Evolutionary conservation across 495 filamentous ascomycete species (phyloP).

Genomic region (Collariella sp.): DNA sequence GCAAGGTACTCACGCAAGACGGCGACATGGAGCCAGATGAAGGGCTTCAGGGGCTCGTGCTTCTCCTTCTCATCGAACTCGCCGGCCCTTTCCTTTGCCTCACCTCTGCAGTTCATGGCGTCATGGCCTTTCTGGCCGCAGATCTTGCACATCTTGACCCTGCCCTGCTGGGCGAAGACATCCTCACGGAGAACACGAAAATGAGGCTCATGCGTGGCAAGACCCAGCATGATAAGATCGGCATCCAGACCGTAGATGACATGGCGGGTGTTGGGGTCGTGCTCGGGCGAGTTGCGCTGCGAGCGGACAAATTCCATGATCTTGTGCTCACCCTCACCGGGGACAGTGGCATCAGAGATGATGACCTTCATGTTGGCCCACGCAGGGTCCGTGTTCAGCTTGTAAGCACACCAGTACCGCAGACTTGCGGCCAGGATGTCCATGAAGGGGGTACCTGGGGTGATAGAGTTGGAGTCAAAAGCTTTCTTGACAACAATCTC

Average conservation of each 20-base stretch:
- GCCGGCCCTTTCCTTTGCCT: constrained; percentile 73
- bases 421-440: constrained; percentile 85
- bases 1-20: constrained; percentile 89
- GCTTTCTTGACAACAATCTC: constrained; percentile 74
- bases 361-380: constrained; percentile 97
- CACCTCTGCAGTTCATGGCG: constrained; percentile 71
- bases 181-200: constrained; percentile 96
- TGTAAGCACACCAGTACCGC: constrained; percentile 93
- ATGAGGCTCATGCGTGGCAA: constrained; percentile 94
- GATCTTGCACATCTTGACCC: constrained; percentile 67
- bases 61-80: constrained; percentile 80
- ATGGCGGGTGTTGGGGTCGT: constrained; percentile 94
- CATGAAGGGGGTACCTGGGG: constrained; percentile 98
- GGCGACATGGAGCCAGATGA: constrained; percentile 96
- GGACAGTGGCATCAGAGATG: constrained; percentile 95
- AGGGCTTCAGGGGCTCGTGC: constrained; percentile 64
- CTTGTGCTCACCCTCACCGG: constrained; percentile 97
- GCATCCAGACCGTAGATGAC: constrained; percentile 95
- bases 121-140: constrained; percentile 90
- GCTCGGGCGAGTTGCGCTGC: constrained; percentile 78
- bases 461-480: constrained; percentile 97
- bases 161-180: constrained; percentile 85
- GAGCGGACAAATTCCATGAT: constrained; percentile 98
- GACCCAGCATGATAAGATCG: constrained; percentile 96
- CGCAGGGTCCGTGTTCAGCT: constrained; percentile 92